Conservation (phyloP, 352 stramenopile species). For the Globisporangium nagaii region DNA sequence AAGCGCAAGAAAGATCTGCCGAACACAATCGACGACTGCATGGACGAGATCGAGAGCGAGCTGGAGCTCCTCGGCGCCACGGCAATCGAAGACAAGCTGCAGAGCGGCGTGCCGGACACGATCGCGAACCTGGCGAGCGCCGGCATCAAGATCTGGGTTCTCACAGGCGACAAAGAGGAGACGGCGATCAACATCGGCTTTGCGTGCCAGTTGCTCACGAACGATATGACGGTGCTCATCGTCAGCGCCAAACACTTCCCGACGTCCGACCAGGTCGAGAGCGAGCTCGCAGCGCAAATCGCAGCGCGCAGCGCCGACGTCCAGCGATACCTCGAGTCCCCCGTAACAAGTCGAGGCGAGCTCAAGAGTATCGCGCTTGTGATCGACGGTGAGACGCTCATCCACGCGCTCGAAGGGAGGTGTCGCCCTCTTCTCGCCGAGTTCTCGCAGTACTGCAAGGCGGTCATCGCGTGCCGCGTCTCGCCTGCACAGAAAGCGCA, state of each 20-base stretch:
- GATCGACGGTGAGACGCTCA: conserved; percentile 75
- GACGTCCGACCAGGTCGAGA: conserved; percentile 40
- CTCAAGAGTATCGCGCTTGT: conserved; percentile 66
- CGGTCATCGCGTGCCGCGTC: conserved; percentile 84
- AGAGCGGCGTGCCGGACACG: conserved; percentile 85
- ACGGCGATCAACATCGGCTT: conserved; percentile 95
- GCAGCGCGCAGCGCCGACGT: conserved; percentile 35
- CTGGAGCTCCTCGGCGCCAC: conserved; percentile 86
- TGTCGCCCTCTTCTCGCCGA: conserved; percentile 48
- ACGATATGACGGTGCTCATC: conserved; percentile 70
- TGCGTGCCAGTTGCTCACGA: conserved; percentile 83
- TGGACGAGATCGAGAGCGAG: conserved; percentile 80
- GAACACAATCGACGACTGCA: conserved; percentile 71
- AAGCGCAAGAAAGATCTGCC: conserved; percentile 70
- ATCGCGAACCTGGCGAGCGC: conserved; percentile 81
- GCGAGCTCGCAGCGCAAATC: conserved; percentile 45
- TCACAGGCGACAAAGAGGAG: conserved; percentile 93
- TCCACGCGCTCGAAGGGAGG: conserved; percentile 35
- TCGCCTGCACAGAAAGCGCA: conserved; percentile 84
- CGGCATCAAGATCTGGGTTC: conserved; percentile 92
- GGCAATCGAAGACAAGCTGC: conserved; percentile 93
- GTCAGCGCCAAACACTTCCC: conserved; percentile 55
- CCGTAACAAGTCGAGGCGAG: conserved; percentile 28
- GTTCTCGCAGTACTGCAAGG: conserved; percentile 79
- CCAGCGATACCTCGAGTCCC: conserved; percentile 37